These are phyloP conservation scores for Colletotrichum neosansevieriae DNA, from an alignment of 2,329 filamentous ascomycete species.

Conservation along the genomic window DNA sequence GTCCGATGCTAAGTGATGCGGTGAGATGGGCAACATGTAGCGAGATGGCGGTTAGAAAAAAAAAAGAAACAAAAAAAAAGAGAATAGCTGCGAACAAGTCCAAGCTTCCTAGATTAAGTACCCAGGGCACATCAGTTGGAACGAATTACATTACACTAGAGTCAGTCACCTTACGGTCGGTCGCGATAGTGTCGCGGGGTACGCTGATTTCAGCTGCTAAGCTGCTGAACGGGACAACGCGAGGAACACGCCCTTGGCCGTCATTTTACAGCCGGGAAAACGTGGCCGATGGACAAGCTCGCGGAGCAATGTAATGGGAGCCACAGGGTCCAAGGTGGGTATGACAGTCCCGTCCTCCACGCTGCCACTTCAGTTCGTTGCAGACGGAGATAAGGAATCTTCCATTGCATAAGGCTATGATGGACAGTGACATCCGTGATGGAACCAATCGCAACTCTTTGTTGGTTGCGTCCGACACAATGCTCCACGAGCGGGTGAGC, in stretches of 20 bases:
- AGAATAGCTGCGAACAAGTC: too few species aligned
- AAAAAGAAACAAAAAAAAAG: too few species aligned
- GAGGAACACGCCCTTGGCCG: background rate
- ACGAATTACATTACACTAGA: background rate
- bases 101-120: slow-evolving; percentile 9
- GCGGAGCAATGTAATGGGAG: background rate
- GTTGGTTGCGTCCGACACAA: background rate
- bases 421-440: background rate
- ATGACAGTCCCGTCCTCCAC: too few species aligned
- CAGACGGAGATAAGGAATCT: slow-evolving; percentile 1
- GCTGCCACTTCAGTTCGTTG: too few species aligned
- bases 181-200: slow-evolving; percentile 23
- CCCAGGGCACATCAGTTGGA: background rate
- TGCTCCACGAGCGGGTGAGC: slow-evolving; percentile 4
- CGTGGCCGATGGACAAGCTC: background rate
- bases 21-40: background rate
- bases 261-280: background rate
- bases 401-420: slow-evolving; percentile 4
- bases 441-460: slow-evolving; percentile 2
- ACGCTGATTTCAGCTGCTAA: slow-evolving; percentile 12
- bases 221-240: slow-evolving; percentile 2
- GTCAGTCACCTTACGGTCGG: too few species aligned
- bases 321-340: background rate
- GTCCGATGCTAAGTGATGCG: background rate
- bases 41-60: background rate